phyloP scores from a whole-genome alignment of 2,329 filamentous ascomycete species.

The Ophiostoma himal-ulmi region DNA sequence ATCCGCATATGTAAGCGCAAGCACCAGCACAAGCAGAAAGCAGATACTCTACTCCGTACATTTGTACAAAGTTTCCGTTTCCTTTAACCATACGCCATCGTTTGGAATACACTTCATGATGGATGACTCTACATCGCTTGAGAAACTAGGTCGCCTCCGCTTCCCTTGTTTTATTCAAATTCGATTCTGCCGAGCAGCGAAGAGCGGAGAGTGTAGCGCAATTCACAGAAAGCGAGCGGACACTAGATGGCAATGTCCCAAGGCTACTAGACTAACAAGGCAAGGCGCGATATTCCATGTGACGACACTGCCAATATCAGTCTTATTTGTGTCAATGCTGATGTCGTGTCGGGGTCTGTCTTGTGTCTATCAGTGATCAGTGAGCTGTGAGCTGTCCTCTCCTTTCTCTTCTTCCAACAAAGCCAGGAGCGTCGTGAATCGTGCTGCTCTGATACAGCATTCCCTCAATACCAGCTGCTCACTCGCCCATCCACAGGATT shows the following conservation, averaged over 20 bases:
- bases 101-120: background rate
- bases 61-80: too few relatives aligned
- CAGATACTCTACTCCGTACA: too few relatives aligned
- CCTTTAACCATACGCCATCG: background rate
- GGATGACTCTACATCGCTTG: background rate
- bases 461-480: background rate
- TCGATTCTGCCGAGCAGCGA: background rate
- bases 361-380: too few relatives aligned
- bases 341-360: background rate
- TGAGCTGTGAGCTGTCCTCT: too few relatives aligned
- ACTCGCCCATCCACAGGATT: background rate
- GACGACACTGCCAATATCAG: background rate
- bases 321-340: background rate
- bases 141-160: background rate
- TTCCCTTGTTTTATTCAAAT: background rate
- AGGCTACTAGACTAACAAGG: conserved; percentile 4
- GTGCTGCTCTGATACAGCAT: background rate
- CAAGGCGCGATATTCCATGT: conserved; percentile 7
- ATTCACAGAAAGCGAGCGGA: background rate
- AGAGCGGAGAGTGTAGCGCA: background rate
- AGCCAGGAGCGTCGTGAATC: background rate
- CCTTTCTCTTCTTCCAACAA: too few relatives aligned
- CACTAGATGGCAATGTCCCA: background rate
- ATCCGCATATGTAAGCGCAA: background rate
- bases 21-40: background rate